Evolutionary conservation across 805 yeast species (phyloP), one percentile per base, ranked within the genome.

Genomic region (Teunomyces panamensis): DNA sequence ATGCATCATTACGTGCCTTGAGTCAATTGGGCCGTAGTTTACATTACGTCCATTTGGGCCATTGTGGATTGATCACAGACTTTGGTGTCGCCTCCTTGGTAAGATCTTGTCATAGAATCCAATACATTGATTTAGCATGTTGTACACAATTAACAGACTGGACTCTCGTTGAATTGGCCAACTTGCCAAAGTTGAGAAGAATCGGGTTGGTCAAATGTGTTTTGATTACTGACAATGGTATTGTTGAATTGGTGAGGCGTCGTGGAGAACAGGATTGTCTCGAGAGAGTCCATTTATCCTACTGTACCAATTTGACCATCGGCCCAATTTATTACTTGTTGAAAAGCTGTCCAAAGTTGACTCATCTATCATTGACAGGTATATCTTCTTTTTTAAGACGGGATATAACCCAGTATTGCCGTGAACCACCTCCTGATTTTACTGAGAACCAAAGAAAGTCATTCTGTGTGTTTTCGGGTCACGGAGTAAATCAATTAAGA

Each of bases 101-200:
- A 9, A 78, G 85, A 53, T 77, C 79, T 42, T 94, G 98, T 60
- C 87, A 86, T 49, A 75, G 96, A 49, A 81, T 92, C 48, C 95
- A 89, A 58, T 92, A 91, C 64, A 89, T 92, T 53, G 99, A 92
- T 68, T 79, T 94, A 50, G 98, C 98, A 11, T 91, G 97, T 66
- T 92, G 99, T 64, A 75, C 85, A 1, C 95, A 89, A 63, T 75
- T 92, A 46, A 90, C 98, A 2, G 89, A 94, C 68, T 79, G 81
- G 57, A 83, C 96, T 1, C 79, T 94, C 36, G 76, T 80, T 36
- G 95, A 85, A 58, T 71, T 92, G 53, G 80, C 96, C 2, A 80
- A 79, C 42, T 73, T 92, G 54, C 89, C 95, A 6, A 83, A 85
- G 59, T 74, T 92, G 56, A 80, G 94, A 57, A 80, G 99, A 66